These are phyloP conservation scores for Lachancea kluyveri DNA, from an alignment of 805 yeast species.

Conservation along the genomic window DNA sequence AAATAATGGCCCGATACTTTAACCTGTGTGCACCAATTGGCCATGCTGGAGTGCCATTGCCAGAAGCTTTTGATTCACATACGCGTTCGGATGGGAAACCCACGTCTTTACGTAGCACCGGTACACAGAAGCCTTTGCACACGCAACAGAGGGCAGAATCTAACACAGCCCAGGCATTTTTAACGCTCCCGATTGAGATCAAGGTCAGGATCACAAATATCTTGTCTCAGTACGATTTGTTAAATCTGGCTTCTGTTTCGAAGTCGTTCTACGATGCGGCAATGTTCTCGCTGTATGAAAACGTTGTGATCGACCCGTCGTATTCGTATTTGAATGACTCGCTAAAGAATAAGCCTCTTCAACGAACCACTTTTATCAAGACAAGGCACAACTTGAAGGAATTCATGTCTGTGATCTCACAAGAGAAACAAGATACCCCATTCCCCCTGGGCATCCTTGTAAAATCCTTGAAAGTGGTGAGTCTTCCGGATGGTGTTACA, in stretches of 20 bases:
- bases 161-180: slow-evolving; percentile 2
- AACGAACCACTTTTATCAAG: slow-evolving; percentile 29
- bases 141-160: slow-evolving; percentile 1
- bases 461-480: slow-evolving; percentile 29
- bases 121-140: too few species aligned
- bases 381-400: slow-evolving; percentile 36
- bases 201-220: slow-evolving; percentile 29
- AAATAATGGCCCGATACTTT: slow-evolving; percentile 8
- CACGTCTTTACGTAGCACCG: too few species aligned
- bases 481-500: slow-evolving; percentile 39
- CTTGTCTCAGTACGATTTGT: slow-evolving; percentile 35
- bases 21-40: slow-evolving; percentile 13
- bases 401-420: slow-evolving; percentile 23
- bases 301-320: slow-evolving; percentile 27
- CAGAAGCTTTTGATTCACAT: slow-evolving; percentile 5
- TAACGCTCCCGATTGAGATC: slow-evolving; percentile 34
- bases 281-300: slow-evolving; percentile 32
- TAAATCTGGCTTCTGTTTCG: slow-evolving; percentile 29
- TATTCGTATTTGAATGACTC: slow-evolving; percentile 34
- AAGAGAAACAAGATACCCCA: slow-evolving; percentile 1
- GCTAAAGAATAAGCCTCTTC: slow-evolving; percentile 24
- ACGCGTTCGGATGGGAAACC: too few species aligned
- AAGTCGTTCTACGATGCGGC: slow-evolving; percentile 29
- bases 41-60: slow-evolving; percentile 11
- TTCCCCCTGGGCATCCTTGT: slow-evolving; percentile 14